Evolutionary conservation across 345 rosid genomes (phyloP).

Genomic region (Melaleuca quinquenervia): DNA sequence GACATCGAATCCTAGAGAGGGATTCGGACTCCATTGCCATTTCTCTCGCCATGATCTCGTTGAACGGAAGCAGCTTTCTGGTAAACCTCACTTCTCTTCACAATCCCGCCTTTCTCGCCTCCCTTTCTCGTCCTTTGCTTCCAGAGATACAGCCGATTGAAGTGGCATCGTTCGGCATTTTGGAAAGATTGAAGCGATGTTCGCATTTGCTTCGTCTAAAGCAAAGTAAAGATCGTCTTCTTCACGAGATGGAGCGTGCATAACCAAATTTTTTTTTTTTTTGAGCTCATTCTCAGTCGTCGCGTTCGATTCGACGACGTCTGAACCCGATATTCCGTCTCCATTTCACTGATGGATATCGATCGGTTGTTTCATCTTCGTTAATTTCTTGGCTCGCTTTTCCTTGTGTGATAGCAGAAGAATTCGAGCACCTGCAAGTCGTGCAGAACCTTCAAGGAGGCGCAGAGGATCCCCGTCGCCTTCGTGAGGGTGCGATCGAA

Average conservation of each 20-base stretch:
- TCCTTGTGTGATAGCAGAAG: not conserved
- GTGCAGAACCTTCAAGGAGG: not conserved
- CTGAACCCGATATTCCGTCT: no score
- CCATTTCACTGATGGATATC: not conserved
- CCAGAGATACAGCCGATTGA: no score
- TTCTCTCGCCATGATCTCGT: slow-evolving; percentile 32
- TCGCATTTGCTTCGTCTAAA: no score
- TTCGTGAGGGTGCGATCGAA: not conserved
- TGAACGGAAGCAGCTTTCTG: slow-evolving; percentile 31
- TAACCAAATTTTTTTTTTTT: no score
- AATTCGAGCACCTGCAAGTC: not conserved
- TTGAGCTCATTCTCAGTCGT: not conserved
- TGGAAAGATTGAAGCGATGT: no score
- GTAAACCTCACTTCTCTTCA: not conserved
- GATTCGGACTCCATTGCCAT: not conserved
- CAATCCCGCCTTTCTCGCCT: no score
- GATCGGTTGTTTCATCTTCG: not conserved
- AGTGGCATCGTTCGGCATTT: no score
- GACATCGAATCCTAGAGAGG: not conserved
- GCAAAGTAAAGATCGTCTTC: no score
- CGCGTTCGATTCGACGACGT: not conserved
- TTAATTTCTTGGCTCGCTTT: not conserved
- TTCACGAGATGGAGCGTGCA: no score
- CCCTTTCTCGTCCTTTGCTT: no score
- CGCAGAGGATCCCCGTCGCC: not conserved